Percentiles rank a stretch among this genome's conserved stretches.
phyloP scores from a whole-genome alignment of 345 rosid species.

The Melaleuca quinquenervia region DNA sequence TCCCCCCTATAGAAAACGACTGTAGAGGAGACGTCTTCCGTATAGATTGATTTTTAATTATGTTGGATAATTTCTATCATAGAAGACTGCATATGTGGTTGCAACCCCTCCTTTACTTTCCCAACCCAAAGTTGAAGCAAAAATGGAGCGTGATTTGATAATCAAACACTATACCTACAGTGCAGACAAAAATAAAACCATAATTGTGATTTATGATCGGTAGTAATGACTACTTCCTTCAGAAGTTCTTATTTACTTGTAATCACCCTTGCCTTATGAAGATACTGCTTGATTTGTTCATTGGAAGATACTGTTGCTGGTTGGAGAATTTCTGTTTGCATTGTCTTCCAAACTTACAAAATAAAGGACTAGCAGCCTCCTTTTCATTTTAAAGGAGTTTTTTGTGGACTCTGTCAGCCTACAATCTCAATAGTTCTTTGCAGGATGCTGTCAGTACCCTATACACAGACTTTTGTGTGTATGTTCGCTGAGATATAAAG shows the following conservation, averaged over 20 bases:
- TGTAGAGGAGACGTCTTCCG: not conserved
- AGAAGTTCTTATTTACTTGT: not conserved
- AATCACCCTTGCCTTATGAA: not conserved
- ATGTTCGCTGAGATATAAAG: not conserved
- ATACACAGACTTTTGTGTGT: not conserved
- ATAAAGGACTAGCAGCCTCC: not conserved
- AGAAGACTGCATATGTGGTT: not conserved
- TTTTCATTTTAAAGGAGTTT: not conserved
- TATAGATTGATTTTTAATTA: not conserved
- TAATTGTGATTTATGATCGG: not conserved
- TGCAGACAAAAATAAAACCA: not conserved
- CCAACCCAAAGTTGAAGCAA: not conserved
- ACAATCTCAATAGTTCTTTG: not conserved
- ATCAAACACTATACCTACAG: not conserved
- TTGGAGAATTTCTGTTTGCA: not conserved
- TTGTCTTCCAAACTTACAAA: not conserved
- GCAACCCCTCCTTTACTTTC: not conserved
- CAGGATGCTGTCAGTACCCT: not conserved
- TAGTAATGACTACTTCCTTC: not conserved
- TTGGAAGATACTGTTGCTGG: not conserved
- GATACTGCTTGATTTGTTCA: not conserved
- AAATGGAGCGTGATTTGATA: not conserved
- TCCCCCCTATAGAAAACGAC: not conserved
- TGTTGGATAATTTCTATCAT: not conserved
- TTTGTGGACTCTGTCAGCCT: not conserved